Conservation (phyloP, 208 protist species). For the Crithidia sp. region DNA sequence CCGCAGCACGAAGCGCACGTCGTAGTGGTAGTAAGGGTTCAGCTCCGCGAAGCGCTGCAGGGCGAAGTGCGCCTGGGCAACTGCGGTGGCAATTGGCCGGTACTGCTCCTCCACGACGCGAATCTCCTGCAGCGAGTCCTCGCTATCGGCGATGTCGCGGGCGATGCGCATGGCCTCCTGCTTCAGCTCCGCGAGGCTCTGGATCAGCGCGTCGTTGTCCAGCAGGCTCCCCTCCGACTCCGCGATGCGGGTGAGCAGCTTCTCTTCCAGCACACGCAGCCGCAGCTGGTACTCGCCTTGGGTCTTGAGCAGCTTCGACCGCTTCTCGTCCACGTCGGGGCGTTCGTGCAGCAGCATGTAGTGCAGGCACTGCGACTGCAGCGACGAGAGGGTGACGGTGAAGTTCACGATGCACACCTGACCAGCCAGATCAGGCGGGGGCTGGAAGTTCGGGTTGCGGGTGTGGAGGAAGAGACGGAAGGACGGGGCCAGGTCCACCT, state of each 20-base stretch:
- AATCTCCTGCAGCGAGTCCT: conserved; percentile 93
- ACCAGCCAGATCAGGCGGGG: conserved; percentile 95
- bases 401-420: conserved; percentile 99
- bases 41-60: conserved; percentile 94
- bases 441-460: conserved; percentile 94
- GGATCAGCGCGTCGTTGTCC: conserved; percentile 97
- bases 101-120: conserved; percentile 86
- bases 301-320: conserved; percentile 91
- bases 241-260: conserved; percentile 94
- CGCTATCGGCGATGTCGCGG: conserved; percentile 91
- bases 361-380: conserved; percentile 96
- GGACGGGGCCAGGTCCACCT: conserved; percentile 97
- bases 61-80: conserved; percentile 96
- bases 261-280: conserved; percentile 95
- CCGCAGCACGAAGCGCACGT: conserved; percentile 95
- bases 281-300: conserved; percentile 96
- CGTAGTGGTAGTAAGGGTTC: conserved; percentile 97
- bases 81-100: conserved; percentile 90
- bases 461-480: conserved; percentile 98
- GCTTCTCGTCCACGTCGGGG: conserved; percentile 95
- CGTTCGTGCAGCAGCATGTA: conserved; percentile 93
- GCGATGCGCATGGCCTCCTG: conserved; percentile 90
- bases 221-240: conserved; percentile 96
- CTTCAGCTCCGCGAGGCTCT: conserved; percentile 96
- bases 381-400: conserved; percentile 96